Conservation (phyloP, 805 yeast genomes). For the Ogataea kodamae region DNA sequence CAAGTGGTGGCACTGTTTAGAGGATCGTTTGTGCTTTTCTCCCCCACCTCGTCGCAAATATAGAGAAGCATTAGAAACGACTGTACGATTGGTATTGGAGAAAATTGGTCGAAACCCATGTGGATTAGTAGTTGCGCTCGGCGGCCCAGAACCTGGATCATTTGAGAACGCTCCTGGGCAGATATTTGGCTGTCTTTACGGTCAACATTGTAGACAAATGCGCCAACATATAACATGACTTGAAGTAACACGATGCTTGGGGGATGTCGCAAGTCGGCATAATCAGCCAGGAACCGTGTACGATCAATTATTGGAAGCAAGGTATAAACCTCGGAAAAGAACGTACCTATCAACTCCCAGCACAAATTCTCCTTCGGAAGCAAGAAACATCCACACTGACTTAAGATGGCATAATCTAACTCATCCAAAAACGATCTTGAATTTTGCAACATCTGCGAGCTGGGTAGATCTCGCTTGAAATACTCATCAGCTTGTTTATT, state of each 20-base stretch:
- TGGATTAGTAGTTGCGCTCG: conserved; percentile 65
- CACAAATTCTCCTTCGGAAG: conserved; percentile 64
- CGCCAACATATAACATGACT: conserved; percentile 67
- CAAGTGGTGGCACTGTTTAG: conserved; percentile 74
- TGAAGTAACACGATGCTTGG: conserved; percentile 62
- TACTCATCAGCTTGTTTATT: too few relatives aligned
- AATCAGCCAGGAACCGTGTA: conserved; percentile 54
- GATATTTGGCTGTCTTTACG: conserved; percentile 49
- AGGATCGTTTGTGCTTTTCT: too few relatives aligned
- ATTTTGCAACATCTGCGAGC: too few relatives aligned
- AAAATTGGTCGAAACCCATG: conserved; percentile 63
- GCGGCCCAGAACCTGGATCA: conserved; percentile 31
- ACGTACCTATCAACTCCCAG: conserved; percentile 57
- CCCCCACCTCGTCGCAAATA: conserved; percentile 25
- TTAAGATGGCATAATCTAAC: conserved; percentile 59
- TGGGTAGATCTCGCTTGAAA: too few relatives aligned
- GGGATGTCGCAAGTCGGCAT: conserved; percentile 53
- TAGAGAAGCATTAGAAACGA: conserved; percentile 39
- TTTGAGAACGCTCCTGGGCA: conserved; percentile 41
- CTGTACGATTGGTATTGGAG: conserved; percentile 60
- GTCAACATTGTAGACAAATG: conserved; percentile 53
- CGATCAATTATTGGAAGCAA: conserved; percentile 72
- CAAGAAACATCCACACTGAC: conserved; percentile 64
- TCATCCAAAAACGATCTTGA: too few relatives aligned
- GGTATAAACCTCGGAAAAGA: conserved; percentile 57